phyloP scores from a whole-genome alignment of 768 basidiomycete genomes.

The Trametes gibbosa region DNA sequence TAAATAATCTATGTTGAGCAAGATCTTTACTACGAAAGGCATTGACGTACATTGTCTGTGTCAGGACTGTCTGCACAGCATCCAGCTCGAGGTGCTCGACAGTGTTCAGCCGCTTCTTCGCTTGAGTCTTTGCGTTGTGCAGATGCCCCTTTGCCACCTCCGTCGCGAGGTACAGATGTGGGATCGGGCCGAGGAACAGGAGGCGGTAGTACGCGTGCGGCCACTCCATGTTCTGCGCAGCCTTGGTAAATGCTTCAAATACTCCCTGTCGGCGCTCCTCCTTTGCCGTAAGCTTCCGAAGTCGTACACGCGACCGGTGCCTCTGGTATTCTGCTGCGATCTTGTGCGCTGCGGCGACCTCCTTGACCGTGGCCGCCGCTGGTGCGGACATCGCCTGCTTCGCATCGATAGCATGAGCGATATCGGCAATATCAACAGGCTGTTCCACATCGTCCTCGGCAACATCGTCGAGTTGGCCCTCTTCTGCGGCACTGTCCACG shows the following conservation, averaged over 20 bases:
- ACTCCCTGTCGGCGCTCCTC: conserved; percentile 6
- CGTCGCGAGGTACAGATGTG: conserved; percentile 41
- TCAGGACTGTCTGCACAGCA: conserved; percentile 15
- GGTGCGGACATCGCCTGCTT: neutral
- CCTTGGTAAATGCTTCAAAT: neutral
- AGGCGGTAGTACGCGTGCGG: conserved; percentile 31
- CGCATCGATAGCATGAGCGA: conserved; percentile 6
- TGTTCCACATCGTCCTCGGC: conserved; percentile 7
- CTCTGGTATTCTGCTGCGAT: conserved; percentile 5
- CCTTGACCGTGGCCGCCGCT: neutral
- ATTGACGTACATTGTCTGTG: conserved; percentile 32
- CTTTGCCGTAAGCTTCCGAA: neutral
- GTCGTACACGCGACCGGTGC: neutral
- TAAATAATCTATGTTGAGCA: neutral
- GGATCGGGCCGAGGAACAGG: conserved; percentile 38
- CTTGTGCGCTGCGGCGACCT: conserved; percentile 6
- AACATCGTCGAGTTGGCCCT: conserved; percentile 10
- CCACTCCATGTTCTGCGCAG: conserved; percentile 28
- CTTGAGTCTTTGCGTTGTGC: conserved; percentile 29
- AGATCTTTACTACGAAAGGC: too few species aligned
- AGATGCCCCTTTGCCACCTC: conserved; percentile 32
- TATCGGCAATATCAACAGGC: conserved; percentile 1
- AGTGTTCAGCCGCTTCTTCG: conserved; percentile 32
- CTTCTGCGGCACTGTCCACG: conserved; percentile 13
- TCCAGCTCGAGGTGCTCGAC: conserved; percentile 26